Percentiles rank a stretch among this genome's conserved stretches.
phyloP scores from a whole-genome alignment of 345 rosid species.

The Salix viminalis region DNA sequence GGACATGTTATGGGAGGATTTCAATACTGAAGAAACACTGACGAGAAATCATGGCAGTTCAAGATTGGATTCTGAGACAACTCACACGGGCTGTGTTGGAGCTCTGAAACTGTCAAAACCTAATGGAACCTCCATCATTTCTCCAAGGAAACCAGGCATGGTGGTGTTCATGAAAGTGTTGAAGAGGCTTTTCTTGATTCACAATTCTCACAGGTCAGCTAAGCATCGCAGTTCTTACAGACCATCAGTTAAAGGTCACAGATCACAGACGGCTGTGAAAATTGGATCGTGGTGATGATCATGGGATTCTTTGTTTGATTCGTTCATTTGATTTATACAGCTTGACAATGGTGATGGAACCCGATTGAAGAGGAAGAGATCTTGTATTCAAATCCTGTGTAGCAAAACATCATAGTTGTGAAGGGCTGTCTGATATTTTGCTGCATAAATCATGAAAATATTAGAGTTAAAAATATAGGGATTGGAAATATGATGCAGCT shows the following conservation, averaged over 20 bases:
- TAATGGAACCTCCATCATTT: conserved; percentile 14
- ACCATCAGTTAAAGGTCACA: neutral
- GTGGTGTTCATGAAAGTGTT: conserved; percentile 45
- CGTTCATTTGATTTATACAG: neutral
- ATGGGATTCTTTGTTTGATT: neutral
- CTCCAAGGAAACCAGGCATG: conserved; percentile 32
- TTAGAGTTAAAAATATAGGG: neutral
- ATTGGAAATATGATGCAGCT: neutral
- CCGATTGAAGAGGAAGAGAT: neutral
- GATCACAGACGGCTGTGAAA: neutral
- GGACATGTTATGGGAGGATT: conserved; percentile 91
- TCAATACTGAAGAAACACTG: conserved; percentile 47
- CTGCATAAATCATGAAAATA: neutral
- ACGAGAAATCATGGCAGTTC: conserved; percentile 22
- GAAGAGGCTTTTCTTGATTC: conserved; percentile 55
- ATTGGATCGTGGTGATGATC: neutral
- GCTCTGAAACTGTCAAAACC: conserved; percentile 30
- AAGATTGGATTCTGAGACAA: conserved; percentile 7
- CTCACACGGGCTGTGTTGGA: conserved; percentile 24
- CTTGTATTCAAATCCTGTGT: neutral
- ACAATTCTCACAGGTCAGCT: conserved; percentile 25
- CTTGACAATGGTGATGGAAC: neutral
- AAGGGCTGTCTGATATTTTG: neutral
- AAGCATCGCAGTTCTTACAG: neutral
- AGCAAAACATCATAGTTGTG: neutral